phyloP scores from a whole-genome alignment of 2,329 filamentous ascomycete genomes.

The Emydomyces testavorans region DNA sequence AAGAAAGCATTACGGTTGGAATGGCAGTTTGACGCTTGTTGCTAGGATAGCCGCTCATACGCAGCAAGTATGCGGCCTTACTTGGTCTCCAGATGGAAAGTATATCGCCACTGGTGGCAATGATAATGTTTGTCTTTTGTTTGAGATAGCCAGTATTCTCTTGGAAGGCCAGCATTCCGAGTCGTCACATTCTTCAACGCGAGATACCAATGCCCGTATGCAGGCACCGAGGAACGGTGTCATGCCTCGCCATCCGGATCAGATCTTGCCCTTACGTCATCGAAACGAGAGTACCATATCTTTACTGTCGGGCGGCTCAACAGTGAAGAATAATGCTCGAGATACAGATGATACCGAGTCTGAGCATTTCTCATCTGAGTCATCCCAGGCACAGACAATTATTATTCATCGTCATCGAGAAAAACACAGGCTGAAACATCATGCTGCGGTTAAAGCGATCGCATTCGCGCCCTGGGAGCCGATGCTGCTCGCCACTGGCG shows the following conservation, averaged over 20 bases:
- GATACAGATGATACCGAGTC: not conserved
- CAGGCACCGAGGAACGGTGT: not conserved
- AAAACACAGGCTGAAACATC: constrained; percentile 64
- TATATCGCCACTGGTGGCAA: constrained; percentile 83
- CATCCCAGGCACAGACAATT: constrained; percentile 29
- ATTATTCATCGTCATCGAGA: constrained; percentile 46
- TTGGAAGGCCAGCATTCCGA: not conserved
- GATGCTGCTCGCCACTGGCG: constrained; percentile 76
- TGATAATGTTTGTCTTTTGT: constrained; percentile 79
- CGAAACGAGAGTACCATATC: constrained; percentile 3
- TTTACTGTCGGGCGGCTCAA: not conserved
- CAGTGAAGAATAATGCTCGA: not conserved
- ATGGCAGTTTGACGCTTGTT: constrained; percentile 64
- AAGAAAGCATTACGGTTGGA: constrained; percentile 61
- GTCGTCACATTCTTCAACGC: not conserved
- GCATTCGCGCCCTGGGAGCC: constrained; percentile 93
- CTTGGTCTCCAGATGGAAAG: constrained; percentile 67
- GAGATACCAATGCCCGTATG: not conserved
- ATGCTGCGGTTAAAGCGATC: constrained; percentile 88
- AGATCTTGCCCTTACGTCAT: not conserved
- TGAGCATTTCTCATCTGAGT: not conserved
- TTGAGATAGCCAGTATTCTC: constrained; percentile 52
- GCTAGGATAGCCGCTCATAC: constrained; percentile 66
- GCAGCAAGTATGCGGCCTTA: constrained; percentile 87
- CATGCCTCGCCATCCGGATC: not conserved